phyloP scores from a whole-genome alignment of 2,329 filamentous ascomycete genomes.

The Penicillium concentricum region DNA sequence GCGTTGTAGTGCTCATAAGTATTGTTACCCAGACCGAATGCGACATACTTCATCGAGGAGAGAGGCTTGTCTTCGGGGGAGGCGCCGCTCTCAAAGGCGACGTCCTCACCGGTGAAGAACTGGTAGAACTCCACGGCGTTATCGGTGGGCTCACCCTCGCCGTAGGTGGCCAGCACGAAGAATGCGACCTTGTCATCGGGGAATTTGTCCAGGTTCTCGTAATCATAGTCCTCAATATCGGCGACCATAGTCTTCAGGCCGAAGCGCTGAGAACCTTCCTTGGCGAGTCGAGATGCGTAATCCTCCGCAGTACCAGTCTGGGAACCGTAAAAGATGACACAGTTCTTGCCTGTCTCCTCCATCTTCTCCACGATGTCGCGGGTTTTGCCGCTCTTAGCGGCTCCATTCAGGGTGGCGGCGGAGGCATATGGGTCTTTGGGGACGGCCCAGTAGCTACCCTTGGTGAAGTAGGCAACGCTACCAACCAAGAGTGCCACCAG shows the following conservation, averaged over 20 bases:
- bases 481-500: slow-evolving; percentile 80
- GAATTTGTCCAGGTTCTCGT: slow-evolving; percentile 85
- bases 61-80: slow-evolving; percentile 67
- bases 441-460: slow-evolving; percentile 82
- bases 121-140: slow-evolving; percentile 99
- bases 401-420: slow-evolving; percentile 60
- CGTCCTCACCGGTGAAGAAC: slow-evolving; percentile 79
- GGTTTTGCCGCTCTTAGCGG: slow-evolving; percentile 76
- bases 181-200: slow-evolving; percentile 88
- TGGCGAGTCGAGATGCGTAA: slow-evolving; percentile 91
- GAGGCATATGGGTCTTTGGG: slow-evolving; percentile 84
- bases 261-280: slow-evolving; percentile 95
- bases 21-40: slow-evolving; percentile 97
- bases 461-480: slow-evolving; percentile 94
- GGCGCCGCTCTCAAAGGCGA: slow-evolving; percentile 71
- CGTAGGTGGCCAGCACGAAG: slow-evolving; percentile 96
- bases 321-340: slow-evolving; percentile 96
- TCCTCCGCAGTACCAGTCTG: slow-evolving; percentile 98
- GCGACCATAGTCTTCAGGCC: slow-evolving; percentile 98
- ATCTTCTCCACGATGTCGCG: slow-evolving; percentile 94
- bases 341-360: slow-evolving; percentile 94
- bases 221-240: slow-evolving; percentile 97
- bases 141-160: slow-evolving; percentile 96
- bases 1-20: slow-evolving; percentile 99
- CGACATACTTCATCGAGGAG: slow-evolving; percentile 82